A percentile compares a stretch with the other conserved stretches of the same genome.
Conservation (phyloP, 2,329 filamentous ascomycete species). For the Aureobasidium sp. region DNA sequence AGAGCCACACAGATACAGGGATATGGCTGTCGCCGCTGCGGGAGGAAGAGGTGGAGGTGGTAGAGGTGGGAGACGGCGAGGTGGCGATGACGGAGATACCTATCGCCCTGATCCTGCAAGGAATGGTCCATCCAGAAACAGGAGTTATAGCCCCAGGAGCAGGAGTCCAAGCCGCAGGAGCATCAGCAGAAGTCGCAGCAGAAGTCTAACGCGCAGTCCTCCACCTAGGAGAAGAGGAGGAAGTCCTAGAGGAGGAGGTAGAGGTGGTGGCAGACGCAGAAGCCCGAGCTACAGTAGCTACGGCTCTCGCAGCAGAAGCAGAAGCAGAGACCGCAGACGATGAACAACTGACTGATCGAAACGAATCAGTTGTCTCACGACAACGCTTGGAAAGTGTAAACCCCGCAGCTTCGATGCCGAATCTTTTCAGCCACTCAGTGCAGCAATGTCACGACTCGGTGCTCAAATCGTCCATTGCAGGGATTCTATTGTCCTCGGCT, state of each 20-base stretch:
- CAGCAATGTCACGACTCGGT: not conserved
- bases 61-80: slow-evolving; percentile 30
- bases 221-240: slow-evolving; percentile 25
- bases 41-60: slow-evolving; percentile 28
- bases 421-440: not conserved
- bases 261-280: slow-evolving; percentile 23
- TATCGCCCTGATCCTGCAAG: slow-evolving; percentile 19
- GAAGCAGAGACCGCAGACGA: slow-evolving; percentile 32
- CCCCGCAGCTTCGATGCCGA: not conserved
- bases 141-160: slow-evolving; percentile 19
- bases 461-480: no score
- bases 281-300: slow-evolving; percentile 31
- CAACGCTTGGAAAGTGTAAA: not conserved
- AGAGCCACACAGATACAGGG: slow-evolving; percentile 32
- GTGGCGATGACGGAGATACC: slow-evolving; percentile 29
- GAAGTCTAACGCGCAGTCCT: slow-evolving; percentile 17
- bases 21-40: slow-evolving; percentile 24
- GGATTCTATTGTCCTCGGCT: no score
- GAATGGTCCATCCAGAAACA: slow-evolving; percentile 2
- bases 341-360: not conserved
- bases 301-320: slow-evolving; percentile 26
- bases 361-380: not conserved
- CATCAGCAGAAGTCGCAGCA: slow-evolving; percentile 14
- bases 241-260: slow-evolving; percentile 19
- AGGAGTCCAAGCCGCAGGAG: slow-evolving; percentile 12